Evolutionary conservation across 2,329 filamentous ascomycete species (phyloP), one percentile per base, ranked within the genome.

Genomic region (Fusarium papillatum): DNA sequence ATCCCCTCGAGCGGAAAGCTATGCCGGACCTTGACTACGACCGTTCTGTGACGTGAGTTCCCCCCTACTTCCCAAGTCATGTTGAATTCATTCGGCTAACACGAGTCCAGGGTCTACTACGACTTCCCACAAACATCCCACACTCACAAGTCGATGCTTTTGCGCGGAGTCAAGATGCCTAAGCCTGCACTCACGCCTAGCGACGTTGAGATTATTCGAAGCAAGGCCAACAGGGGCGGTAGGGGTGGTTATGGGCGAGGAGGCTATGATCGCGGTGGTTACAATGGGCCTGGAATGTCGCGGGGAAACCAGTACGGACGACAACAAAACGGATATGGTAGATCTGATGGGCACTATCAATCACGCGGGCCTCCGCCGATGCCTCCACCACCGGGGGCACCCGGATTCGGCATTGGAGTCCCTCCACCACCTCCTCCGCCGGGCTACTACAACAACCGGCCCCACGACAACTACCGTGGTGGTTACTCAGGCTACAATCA

Each of bases 121-220:
- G 92, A 95, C 55, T 94, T 98, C 85, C 96, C 96, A 0, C 88
- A 89, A 48, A 91, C 91, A 22, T 88, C 87, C 13, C 90, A 95
- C 78, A 87, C 91, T 7, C 97, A 99, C 85, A 98, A 98, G 82
- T 98, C 96, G 8, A 97, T 98, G 94, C 90, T 99, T 17, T 89
- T 99, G 41, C 93, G 95, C 4, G 97, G 97, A 16, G 92, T 96
- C 46, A 92, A 93, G 78, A 89, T 96, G 68, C 91, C 94, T 7
- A 85, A 89, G 3, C 91, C 95, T 2, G 93, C 92, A 13, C 90
- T 99, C 1, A 94, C 94, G 69, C 89, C 91, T 39, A 90, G 90
- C 70, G 96, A 98, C 80, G 91, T 96, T 66, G 93, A 96, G 75
- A 88, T 90, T 10, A 90, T 96, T 53, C 91, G 92, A 81, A 89